A percentile compares a stretch with the other conserved stretches of the same genome.
These are phyloP conservation scores for Coemansia furcata DNA, from an alignment of 192 early-diverging fungal species.

Conservation along the genomic window DNA sequence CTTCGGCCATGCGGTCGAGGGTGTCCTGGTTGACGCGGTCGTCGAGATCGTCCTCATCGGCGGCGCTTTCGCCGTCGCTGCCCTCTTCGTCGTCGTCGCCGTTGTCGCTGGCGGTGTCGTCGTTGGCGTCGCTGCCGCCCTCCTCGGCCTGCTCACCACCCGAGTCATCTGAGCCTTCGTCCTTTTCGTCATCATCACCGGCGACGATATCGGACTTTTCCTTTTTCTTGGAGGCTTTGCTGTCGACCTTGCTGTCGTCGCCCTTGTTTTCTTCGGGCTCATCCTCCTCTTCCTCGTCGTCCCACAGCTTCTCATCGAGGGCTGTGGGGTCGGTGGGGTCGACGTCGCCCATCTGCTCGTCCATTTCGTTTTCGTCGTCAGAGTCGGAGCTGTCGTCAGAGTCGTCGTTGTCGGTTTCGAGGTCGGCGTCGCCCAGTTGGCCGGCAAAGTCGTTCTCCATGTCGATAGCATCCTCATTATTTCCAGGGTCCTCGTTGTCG, in stretches of 20 bases:
- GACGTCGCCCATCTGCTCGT: constrained; percentile 91
- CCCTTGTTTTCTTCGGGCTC: constrained; percentile 51
- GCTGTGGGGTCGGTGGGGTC: constrained; percentile 83
- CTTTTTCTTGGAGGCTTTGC: constrained; percentile 45
- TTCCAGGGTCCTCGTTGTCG: constrained; percentile 55
- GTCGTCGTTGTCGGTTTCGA: constrained; percentile 72
- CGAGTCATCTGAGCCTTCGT: constrained; percentile 24
- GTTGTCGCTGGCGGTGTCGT: constrained; percentile 17
- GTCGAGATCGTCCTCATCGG: constrained; percentile 51
- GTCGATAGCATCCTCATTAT: constrained; percentile 88
- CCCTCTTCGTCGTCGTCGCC: constrained; percentile 47
- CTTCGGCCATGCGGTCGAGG: constrained; percentile 49
- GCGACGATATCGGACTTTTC: constrained; percentile 50
- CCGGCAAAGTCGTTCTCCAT: constrained; percentile 98
- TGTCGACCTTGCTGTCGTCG: constrained; percentile 53
- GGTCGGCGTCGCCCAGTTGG: constrained; percentile 81
- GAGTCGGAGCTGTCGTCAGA: constrained; percentile 58
- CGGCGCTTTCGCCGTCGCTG: constrained; percentile 55
- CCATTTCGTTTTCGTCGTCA: constrained; percentile 68
- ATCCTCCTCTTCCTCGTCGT: constrained; percentile 65
- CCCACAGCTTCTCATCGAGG: constrained; percentile 98
- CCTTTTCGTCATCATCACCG: constrained; percentile 45
- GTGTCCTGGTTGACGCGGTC: constrained; percentile 53
- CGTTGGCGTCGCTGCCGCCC: constrained; percentile 28
- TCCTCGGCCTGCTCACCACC: constrained; percentile 8